Base-by-base conservation (phyloP, 768 basidiomycete species). In the Russula lepida region DNA sequence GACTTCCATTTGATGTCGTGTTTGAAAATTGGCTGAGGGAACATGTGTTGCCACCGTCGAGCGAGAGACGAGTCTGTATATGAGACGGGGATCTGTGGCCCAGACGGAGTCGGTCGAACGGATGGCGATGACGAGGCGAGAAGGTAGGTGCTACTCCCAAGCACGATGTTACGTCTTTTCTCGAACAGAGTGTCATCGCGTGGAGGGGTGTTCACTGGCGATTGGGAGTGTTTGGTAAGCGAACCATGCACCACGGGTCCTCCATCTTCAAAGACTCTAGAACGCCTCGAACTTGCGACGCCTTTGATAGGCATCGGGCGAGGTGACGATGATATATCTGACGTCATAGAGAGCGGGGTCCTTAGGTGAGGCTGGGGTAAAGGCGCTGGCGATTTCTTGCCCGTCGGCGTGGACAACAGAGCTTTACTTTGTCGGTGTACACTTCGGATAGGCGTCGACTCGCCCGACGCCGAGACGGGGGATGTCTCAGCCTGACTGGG, bases 1-100 rank as follows among this genome's bases (percentile, higher is more conserved):
- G 86, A 86, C 65, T 82, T 84, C 95, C 95, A 98, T 71, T 98
- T 97, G 72, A 94, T 81, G 48, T 95, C 86, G 62, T 93, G 85
- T 71, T 92, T 88, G 69, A 83, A 86, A 27, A 81, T 71, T 7
- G 85, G 82, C 19, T 79, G 79, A 0, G 92, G 85, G 68, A 89
- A 86, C 62, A 88, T 81, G 69, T 95, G 92, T 65, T 95, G 85
- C 94, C 95, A 98, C 21, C 94, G 77, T 46, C 89, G 78, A 2
- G 92, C 91, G n/a, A 93, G 82, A 12, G 84, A 84, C 1, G 83
- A 79, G 63, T 88, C 85, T 0, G 80, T 75, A 59, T 85, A 81
- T 0, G 86, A 79, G 12, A 87, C 77, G 0, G 78, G 71, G 5
- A 79, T 73, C 46, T 79, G 77, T 1, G 84, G 84, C 47, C 82